Evolutionary conservation across 2,329 filamentous ascomycete species (phyloP), one percentile per base, ranked within the genome.

Genomic region (Aspergillus sp.): DNA sequence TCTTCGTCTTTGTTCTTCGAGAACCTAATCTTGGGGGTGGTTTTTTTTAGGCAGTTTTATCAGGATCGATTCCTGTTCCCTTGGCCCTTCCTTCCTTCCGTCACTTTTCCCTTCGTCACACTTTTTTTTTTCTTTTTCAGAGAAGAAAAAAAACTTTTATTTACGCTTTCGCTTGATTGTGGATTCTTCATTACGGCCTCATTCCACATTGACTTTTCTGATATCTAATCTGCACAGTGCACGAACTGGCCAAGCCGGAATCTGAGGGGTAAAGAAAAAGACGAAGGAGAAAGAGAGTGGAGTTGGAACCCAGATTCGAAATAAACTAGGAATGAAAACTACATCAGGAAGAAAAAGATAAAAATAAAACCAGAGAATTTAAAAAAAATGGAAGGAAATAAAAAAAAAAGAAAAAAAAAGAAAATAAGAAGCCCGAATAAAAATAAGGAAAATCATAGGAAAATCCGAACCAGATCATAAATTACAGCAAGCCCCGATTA

Each of bases 201-300:
- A 44, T 30, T 23, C 38, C 21, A 58, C 41, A 30, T 55, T 53
- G 52, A 21, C 17, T 53, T 57, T 36, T 58, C 48, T 47, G 55
- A 61, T 59, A 61, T 51, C 57, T 48, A 57, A 54, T 52, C 39
- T 39, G 56, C 47, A 59, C 25, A 55, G 25, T 63, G 52, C 48
- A 63, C 58, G 59, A 61, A 61, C 55, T 30, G 56, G 21, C 48
- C 23, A 38, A 23, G 23, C 36, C 25, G 21, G 39, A 44, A 21
- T 42, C 25, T 47, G 27, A 44, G 39, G 39, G 21, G 52, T 19
- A 42, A 10, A 8, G 13, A 13, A 23, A 6, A 5, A 44, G n/a
- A n/a, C 8, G 19, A 21, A 36, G 10, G 17, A 19, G 8, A 32
- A 27, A 27, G 23, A n/a, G 41, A 13, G 17, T n/a, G 41, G 41